phyloP scores from a whole-genome alignment of 2,329 filamentous ascomycete genomes.

The Scedosporium aurantiacum region DNA sequence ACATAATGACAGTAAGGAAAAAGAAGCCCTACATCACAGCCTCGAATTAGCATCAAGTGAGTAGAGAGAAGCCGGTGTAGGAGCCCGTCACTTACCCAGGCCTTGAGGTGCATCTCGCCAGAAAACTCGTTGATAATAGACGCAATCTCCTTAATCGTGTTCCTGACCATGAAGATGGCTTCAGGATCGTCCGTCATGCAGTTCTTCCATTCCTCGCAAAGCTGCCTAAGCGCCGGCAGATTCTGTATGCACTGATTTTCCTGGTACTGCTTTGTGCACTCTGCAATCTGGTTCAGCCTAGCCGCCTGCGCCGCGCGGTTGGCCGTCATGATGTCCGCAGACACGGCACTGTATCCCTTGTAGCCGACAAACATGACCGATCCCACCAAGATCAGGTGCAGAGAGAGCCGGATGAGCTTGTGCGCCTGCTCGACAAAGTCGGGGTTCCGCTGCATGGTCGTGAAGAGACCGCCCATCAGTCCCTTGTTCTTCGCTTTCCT shows the following conservation, averaged over 20 bases:
- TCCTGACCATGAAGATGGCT: conserved; percentile 64
- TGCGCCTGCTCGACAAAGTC: conserved; percentile 48
- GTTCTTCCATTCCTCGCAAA: conserved; percentile 71
- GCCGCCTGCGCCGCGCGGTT: conserved; percentile 56
- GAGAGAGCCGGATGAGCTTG: conserved; percentile 46
- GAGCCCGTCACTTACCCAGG: conserved; percentile 34
- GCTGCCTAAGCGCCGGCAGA: conserved; percentile 59
- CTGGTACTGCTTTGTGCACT: conserved; percentile 62
- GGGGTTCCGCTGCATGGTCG: conserved; percentile 43
- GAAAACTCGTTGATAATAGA: conserved; percentile 91
- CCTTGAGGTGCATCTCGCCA: conserved; percentile 79
- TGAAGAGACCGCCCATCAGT: conserved; percentile 35
- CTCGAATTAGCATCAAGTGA: not conserved
- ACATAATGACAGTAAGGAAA: conserved; percentile 34
- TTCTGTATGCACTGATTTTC: conserved; percentile 62
- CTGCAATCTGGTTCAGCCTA: conserved; percentile 60
- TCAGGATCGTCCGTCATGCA: conserved; percentile 82
- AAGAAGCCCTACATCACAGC: conserved; percentile 33
- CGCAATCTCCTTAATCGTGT: conserved; percentile 79
- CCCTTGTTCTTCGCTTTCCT: conserved; percentile 18
- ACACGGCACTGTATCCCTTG: conserved; percentile 45
- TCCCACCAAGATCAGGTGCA: conserved; percentile 52
- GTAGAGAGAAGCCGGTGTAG: not conserved
- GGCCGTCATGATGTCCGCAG: conserved; percentile 63
- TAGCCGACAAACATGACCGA: conserved; percentile 55